Base-by-base conservation (phyloP, 1,284 basidiomycete genomes). In the Cryptococcus depauperatus region DNA sequence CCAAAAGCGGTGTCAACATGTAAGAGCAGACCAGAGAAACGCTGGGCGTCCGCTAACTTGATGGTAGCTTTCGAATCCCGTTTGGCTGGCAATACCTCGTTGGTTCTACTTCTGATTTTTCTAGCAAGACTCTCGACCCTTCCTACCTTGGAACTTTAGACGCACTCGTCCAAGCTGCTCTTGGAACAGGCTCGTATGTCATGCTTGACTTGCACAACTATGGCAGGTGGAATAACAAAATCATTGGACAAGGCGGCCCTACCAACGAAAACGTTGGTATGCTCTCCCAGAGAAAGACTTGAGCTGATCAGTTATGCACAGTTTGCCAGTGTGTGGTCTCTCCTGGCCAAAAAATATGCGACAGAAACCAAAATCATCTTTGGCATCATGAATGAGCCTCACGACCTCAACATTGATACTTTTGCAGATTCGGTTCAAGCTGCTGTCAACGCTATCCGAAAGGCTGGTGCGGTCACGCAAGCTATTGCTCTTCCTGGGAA, bases 51-150 rank as follows among this genome's bases (percentile, higher is more conserved):
- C 19, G 5, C 40, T 44, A 18, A 44, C 26, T 6, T 16, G 28
- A 10, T 37, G 56, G 52, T 42, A 56, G 58, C 38, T 62, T 71
- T 58, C 66, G 71, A 21, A 55, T 73, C n/a, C 71, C 77, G 3
- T 74, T 79, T 21, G 74, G 74, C 2, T 81, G 78, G 78, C 77
- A 78, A 57, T 65, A 77, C 49, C 74, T 78, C 70, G 76, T 78
- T n/a, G n/a, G n/a, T n/a, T n/a, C 18, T 75, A 75, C 10, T 65
- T 51, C 38, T 37, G 47, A 22, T 44, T 46, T 22, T 56, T 44
- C n/a, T n/a, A n/a, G n/a, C 19, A 48, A 50, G 11, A 53, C 69
- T 25, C 74, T 79, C 56, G 66, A 75, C 58, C 54, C 66, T 16
- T 66, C 53, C 5, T 77, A 76, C 68, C 75, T 79, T 58, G 49